Evolutionary conservation across 2,329 filamentous ascomycete genomes (phyloP).

Genomic region (Drechmeria coniospora): DNA sequence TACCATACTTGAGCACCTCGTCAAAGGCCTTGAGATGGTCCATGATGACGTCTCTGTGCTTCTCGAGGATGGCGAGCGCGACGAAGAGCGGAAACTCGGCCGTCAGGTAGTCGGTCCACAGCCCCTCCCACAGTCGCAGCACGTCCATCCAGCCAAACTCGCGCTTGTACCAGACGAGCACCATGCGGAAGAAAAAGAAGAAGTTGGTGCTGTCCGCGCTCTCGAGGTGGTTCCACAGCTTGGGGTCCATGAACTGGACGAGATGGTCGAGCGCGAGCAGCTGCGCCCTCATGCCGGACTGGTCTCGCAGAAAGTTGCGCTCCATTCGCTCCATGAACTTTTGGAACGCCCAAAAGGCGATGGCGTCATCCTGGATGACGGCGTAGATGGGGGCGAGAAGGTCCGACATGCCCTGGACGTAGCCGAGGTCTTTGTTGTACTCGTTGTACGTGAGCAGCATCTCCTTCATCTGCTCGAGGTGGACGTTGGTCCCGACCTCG

Average conservation of each 20-base stretch:
- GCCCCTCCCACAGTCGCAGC: conserved; percentile 72
- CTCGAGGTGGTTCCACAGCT: conserved; percentile 80
- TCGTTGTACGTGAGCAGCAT: conserved; percentile 98
- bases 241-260: conserved; percentile 91
- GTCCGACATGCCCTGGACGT: conserved; percentile 98
- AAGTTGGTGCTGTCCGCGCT: conserved; percentile 93
- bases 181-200: conserved; percentile 99
- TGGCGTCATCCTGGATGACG: conserved; percentile 89
- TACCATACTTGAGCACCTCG: conserved; percentile 91
- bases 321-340: conserved; percentile 98
- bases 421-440: conserved; percentile 87
- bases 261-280: conserved; percentile 84
- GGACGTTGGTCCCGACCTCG: conserved; percentile 84
- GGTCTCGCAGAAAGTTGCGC: conserved; percentile 86
- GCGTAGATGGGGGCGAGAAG: conserved; percentile 91
- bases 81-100: conserved; percentile 91
- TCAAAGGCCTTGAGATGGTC: conserved; percentile 87
- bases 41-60: conserved; percentile 94
- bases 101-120: conserved; percentile 87
- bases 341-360: conserved; percentile 94
- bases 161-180: conserved; percentile 96
- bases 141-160: conserved; percentile 88
- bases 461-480: conserved; percentile 97
- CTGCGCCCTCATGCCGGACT: conserved; percentile 90
- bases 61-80: conserved; percentile 85